Percentiles rank a stretch among this genome's conserved stretches.
Conservation (phyloP, 345 rosid species). For the Aurinia saxatilis region DNA sequence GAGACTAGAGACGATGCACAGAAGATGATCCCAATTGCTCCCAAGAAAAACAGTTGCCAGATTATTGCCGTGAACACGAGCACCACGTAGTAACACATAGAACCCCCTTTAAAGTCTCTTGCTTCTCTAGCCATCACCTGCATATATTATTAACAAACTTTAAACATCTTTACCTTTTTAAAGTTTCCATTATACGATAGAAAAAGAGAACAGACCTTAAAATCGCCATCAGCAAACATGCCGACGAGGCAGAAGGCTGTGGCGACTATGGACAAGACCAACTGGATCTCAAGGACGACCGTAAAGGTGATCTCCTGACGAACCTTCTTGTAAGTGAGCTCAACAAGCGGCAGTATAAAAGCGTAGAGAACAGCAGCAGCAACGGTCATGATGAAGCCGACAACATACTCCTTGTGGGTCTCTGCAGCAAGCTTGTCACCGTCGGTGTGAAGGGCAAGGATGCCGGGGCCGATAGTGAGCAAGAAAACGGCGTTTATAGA, state of each 20-base stretch:
- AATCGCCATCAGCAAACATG: slow-evolving; percentile 47
- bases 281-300: slow-evolving; percentile 60
- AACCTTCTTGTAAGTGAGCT: slow-evolving; percentile 45
- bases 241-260: slow-evolving; percentile 51
- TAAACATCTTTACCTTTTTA: too few species aligned
- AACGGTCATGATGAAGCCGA: slow-evolving; percentile 50
- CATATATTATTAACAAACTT: too few species aligned
- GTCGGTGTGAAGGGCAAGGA: slow-evolving; percentile 40
- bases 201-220: slow-evolving; percentile 32
- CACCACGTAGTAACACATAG: slow-evolving; percentile 33
- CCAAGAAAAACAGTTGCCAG: slow-evolving; percentile 50
- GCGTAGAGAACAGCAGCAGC: slow-evolving; percentile 52
- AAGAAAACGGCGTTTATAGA: slow-evolving; percentile 50
- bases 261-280: slow-evolving; percentile 52
- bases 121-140: slow-evolving; percentile 60
- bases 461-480: slow-evolving; percentile 49
- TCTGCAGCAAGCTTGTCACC: slow-evolving; percentile 42
- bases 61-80: slow-evolving; percentile 31
- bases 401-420: slow-evolving; percentile 31
- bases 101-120: slow-evolving; percentile 39
- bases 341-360: slow-evolving; percentile 56
- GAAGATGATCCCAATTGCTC: slow-evolving; percentile 48
- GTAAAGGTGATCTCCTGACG: slow-evolving; percentile 40
- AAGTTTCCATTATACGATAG: neutral
- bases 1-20: slow-evolving; percentile 48